Evolutionary conservation across 1,284 basidiomycete species (phyloP).

Genomic region (Moniliophthora roreri): DNA sequence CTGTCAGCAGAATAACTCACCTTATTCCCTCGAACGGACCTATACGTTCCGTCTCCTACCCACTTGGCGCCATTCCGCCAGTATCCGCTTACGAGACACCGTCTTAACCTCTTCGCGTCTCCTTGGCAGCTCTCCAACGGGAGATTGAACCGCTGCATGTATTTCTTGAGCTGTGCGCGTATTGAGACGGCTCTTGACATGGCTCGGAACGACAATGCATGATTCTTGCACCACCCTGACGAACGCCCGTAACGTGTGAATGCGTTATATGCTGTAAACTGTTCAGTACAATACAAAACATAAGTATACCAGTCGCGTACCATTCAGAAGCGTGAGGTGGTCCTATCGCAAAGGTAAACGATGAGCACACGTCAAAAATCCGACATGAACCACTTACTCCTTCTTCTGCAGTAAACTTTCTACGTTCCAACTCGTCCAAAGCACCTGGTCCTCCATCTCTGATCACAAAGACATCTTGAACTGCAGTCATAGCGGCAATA

Average conservation of each 20-base stretch:
- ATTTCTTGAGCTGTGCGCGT: constrained; percentile 89
- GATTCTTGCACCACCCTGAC: constrained; percentile 89
- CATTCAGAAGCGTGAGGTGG: constrained; percentile 89
- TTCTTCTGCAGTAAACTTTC: constrained; percentile 97
- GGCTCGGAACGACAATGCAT: constrained; percentile 89
- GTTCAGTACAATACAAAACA: background rate
- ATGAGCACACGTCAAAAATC: background rate
- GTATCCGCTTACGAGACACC: constrained; percentile 89
- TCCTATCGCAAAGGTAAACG: constrained; percentile 52
- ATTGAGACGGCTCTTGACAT: constrained; percentile 93
- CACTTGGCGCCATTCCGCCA: constrained; percentile 93
- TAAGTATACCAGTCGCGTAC: constrained; percentile 36
- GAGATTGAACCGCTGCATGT: constrained; percentile 85
- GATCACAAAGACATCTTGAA: constrained; percentile 90
- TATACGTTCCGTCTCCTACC: constrained; percentile 88
- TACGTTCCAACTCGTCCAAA: constrained; percentile 83
- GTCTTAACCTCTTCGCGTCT: constrained; percentile 74
- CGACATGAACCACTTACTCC: constrained; percentile 55
- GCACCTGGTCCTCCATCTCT: constrained; percentile 84
- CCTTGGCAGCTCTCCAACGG: constrained; percentile 82
- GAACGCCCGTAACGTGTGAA: constrained; percentile 84
- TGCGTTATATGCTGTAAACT: constrained; percentile 79
- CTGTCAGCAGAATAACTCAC: constrained; percentile 41
- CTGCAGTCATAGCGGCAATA: constrained; percentile 92
- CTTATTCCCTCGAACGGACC: constrained; percentile 78